Conservation (phyloP, 306 rosid species). For the Malus domestica region ASM211411v1 NC_041796.1:6201001-6201500, state of each 20-base stretch:
- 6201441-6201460: not conserved
- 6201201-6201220: too few species aligned
- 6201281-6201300: conserved; percentile 12
- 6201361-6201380: conserved; percentile 15
- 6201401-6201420: not conserved
- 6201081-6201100: too few species aligned
- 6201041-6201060: too few species aligned
- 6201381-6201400: conserved; percentile 19
- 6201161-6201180: too few species aligned
- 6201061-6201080: too few species aligned
- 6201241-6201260: conserved; percentile 7
- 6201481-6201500: not conserved
- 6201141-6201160: too few species aligned
- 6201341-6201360: conserved; percentile 1
- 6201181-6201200: too few species aligned
- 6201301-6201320: conserved; percentile 15
- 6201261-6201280: conserved; percentile 15
- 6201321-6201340: conserved; percentile 13
- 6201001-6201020: too few species aligned
- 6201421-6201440: not conserved
- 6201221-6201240: conserved; percentile 17
- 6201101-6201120: too few species aligned
- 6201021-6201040: too few species aligned
- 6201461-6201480: not conserved
- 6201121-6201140: too few species aligned